These are phyloP conservation scores for Prunus kanzakura DNA, from an alignment of 306 rosid species.

Conservation along the genomic window DNA sequence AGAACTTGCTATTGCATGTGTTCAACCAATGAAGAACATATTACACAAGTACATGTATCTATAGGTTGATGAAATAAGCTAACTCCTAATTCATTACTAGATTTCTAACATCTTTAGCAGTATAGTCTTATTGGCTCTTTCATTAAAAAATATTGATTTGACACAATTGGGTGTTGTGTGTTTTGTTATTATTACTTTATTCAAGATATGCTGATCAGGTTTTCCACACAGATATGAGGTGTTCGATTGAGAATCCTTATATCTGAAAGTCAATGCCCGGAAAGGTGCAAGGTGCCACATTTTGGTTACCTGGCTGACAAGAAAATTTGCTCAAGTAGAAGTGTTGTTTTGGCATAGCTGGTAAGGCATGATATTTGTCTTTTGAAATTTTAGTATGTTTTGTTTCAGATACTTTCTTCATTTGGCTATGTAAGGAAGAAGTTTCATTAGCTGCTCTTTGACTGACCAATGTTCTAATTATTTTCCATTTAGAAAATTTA, in stretches of 20 bases:
- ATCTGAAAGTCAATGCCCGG: neutral
- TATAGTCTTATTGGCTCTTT: too few relatives aligned
- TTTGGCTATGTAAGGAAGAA: neutral
- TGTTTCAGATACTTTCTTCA: neutral
- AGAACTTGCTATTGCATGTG: too few relatives aligned
- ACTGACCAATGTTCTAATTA: neutral
- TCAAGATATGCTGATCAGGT: constrained; percentile 4
- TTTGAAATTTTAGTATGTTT: neutral
- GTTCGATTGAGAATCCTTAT: neutral
- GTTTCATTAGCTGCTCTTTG: neutral
- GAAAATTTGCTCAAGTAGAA: constrained; percentile 4
- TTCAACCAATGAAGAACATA: too few relatives aligned
- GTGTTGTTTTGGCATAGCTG: neutral
- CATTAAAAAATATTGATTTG: too few relatives aligned
- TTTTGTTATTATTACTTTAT: neutral
- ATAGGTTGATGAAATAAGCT: too few relatives aligned
- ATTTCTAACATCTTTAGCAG: too few relatives aligned
- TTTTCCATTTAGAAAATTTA: neutral
- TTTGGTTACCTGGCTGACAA: neutral
- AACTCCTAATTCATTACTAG: too few relatives aligned
- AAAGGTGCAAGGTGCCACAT: neutral
- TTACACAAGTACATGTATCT: too few relatives aligned
- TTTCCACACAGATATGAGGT: neutral
- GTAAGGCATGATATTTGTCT: neutral
- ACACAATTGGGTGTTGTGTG: neutral